A percentile compares a stretch with the other conserved stretches of the same genome.
These are phyloP conservation scores for Quercus lobata DNA, from an alignment of 331 rosid genomes.

Conservation along the genomic window DNA sequence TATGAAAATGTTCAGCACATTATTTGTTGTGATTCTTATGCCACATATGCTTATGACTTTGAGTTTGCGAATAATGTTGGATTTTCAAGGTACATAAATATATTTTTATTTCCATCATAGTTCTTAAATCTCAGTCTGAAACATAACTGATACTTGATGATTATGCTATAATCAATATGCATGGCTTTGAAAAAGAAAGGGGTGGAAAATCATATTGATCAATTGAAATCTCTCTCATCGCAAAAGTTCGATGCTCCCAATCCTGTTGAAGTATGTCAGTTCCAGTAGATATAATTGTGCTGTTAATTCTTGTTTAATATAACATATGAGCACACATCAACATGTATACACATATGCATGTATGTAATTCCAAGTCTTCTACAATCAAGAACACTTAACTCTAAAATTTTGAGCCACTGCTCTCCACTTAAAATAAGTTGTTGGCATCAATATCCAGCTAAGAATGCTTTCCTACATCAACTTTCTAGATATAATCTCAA, in stretches of 20 bases:
- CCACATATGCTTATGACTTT: conserved; percentile 94
- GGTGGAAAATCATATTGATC: background rate
- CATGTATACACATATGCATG: background rate
- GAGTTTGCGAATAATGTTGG: conserved; percentile 82
- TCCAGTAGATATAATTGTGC: background rate
- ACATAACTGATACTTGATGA: background rate
- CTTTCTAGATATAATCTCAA: background rate
- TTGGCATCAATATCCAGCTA: background rate
- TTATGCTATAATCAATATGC: background rate
- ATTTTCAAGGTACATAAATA: conserved; percentile 68
- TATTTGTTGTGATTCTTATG: conserved; percentile 95
- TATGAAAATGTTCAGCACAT: conserved; percentile 96
- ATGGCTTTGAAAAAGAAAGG: background rate
- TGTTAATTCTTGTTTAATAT: background rate
- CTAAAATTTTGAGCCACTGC: background rate
- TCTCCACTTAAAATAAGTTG: background rate
- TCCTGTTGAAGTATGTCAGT: background rate
- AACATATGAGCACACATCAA: background rate
- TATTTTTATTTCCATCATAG: conserved; percentile 4
- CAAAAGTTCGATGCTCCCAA: background rate
- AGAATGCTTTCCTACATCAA: background rate
- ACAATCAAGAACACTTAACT: background rate
- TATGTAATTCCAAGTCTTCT: background rate
- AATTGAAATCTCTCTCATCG: background rate
- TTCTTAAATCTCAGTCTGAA: background rate